A percentile compares a stretch with the other conserved stretches of the same genome.
phyloP scores from a whole-genome alignment of 1,284 basidiomycete genomes.

The Malassezia pachydermatis region DNA sequence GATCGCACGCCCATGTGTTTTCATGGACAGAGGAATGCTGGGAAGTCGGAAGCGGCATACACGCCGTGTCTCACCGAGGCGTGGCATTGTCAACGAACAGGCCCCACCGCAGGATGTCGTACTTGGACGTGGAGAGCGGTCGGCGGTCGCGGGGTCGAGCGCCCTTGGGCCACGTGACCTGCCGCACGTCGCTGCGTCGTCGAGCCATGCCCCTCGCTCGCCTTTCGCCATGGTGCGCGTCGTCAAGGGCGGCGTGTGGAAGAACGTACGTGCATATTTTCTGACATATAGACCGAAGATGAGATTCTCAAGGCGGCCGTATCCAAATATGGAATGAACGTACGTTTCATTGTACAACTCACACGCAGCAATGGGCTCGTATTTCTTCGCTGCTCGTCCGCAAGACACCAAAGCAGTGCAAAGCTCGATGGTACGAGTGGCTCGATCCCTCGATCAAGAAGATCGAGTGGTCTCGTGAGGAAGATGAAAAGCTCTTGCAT shows the following conservation, averaged over 20 bases:
- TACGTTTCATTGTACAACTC: slow-evolving; percentile 11
- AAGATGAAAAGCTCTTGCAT: slow-evolving; percentile 96
- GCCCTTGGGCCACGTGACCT: too few relatives aligned
- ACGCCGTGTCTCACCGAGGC: slow-evolving; percentile 61
- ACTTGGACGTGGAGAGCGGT: not conserved
- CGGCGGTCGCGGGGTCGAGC: not conserved
- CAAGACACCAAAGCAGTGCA: slow-evolving; percentile 99
- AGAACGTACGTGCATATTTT: slow-evolving; percentile 30
- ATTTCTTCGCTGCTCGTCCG: slow-evolving; percentile 94
- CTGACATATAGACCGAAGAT: slow-evolving; percentile 35
- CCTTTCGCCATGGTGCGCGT: slow-evolving; percentile 44
- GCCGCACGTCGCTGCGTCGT: too few relatives aligned
- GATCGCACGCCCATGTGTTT: slow-evolving; percentile 60
- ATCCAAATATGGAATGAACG: slow-evolving; percentile 46
- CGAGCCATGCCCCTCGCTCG: too few relatives aligned
- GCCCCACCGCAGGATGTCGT: not conserved
- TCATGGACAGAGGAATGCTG: slow-evolving; percentile 42
- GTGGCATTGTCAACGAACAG: not conserved
- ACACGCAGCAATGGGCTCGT: slow-evolving; percentile 64
- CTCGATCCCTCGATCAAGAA: slow-evolving; percentile 99
- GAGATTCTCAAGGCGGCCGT: slow-evolving; percentile 48
- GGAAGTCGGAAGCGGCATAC: slow-evolving; percentile 58
- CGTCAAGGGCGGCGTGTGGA: slow-evolving; percentile 48
- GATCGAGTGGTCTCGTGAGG: slow-evolving; percentile 71
- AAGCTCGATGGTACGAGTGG: slow-evolving; percentile 98